A percentile compares a stretch with the other conserved stretches of the same genome.
Evolutionary conservation across 202 grass and related monocot genomes (phyloP).

Genomic region (Sporobolus alterniflorus): DNA sequence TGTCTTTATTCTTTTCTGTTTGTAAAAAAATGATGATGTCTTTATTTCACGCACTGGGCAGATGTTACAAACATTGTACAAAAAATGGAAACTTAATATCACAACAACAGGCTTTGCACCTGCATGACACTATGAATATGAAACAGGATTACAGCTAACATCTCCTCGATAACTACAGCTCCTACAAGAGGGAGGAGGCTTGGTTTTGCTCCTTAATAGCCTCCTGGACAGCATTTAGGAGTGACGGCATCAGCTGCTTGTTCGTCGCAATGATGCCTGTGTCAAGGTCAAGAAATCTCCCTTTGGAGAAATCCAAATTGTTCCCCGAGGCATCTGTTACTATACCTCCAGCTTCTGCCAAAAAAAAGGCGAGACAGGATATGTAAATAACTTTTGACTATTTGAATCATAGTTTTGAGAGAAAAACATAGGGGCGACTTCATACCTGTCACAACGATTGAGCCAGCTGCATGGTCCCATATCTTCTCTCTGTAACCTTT

Average conservation of each 20-base stretch:
- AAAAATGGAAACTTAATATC: not conserved
- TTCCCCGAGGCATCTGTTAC: slow-evolving; percentile 92
- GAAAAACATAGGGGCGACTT: not conserved
- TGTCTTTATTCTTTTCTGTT: not conserved
- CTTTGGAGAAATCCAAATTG: slow-evolving; percentile 90
- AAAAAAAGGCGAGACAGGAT: not conserved
- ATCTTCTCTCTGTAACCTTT: slow-evolving; percentile 96
- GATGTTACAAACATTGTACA: not conserved
- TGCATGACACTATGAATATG: not conserved
- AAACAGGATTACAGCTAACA: not conserved
- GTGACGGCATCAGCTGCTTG: slow-evolving; percentile 68
- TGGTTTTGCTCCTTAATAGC: slow-evolving; percentile 69
- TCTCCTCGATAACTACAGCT: slow-evolving; percentile 7
- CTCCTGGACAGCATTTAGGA: slow-evolving; percentile 78
- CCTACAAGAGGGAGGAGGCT: slow-evolving; percentile 63
- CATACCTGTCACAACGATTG: slow-evolving; percentile 89
- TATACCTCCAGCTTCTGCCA: slow-evolving; percentile 89
- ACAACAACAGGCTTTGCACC: not conserved
- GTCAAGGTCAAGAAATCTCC: slow-evolving; percentile 86
- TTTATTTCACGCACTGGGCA: too few species aligned
- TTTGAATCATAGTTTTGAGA: not conserved
- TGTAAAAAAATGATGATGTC: not conserved
- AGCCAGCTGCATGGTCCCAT: slow-evolving; percentile 98
- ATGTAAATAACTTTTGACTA: not conserved
- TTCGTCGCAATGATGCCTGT: slow-evolving; percentile 91